Conservation (phyloP, 2,329 filamentous ascomycete species). For the Cercospora sp. region DNA sequence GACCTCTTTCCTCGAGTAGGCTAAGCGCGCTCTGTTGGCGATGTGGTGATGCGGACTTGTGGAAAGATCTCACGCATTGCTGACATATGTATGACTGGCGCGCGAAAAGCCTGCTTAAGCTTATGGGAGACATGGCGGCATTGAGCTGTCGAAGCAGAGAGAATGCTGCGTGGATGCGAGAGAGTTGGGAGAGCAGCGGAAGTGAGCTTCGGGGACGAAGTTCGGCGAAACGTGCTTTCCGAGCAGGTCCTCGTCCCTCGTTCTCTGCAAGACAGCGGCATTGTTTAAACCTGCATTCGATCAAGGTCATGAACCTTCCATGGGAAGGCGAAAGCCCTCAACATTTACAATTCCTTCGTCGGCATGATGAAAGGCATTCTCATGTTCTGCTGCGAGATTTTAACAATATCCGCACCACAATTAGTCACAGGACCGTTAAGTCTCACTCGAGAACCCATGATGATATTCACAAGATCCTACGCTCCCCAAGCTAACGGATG, state of each 20-base stretch:
- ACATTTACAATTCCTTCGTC: too few species aligned
- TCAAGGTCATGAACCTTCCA: not conserved
- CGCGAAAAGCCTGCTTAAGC: constrained; percentile 2
- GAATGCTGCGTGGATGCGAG: not conserved
- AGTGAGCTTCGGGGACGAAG: constrained; percentile 1
- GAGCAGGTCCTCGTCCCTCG: not conserved
- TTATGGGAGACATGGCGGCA: constrained; percentile 12
- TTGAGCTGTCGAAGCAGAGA: not conserved
- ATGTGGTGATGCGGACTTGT: not conserved
- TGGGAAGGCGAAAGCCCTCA: too few species aligned
- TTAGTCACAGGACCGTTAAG: not conserved
- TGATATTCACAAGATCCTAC: not conserved
- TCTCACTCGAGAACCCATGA: not conserved
- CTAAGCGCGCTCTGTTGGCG: constrained; percentile 49
- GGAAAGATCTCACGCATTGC: constrained; percentile 4
- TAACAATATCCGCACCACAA: not conserved
- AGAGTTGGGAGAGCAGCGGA: not conserved
- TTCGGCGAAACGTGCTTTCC: not conserved
- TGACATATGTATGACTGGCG: constrained; percentile 12
- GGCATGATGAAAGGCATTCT: too few species aligned
- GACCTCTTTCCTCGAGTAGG: constrained; percentile 69
- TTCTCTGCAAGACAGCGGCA: too few species aligned
- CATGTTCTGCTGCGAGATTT: not conserved
- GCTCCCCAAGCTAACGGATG: not conserved
- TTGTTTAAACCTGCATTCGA: too few species aligned